Evolutionary conservation across 2,329 filamentous ascomycete genomes (phyloP), one percentile per base, ranked within the genome.

Genomic region (Xylariomycetidae sp.): DNA sequence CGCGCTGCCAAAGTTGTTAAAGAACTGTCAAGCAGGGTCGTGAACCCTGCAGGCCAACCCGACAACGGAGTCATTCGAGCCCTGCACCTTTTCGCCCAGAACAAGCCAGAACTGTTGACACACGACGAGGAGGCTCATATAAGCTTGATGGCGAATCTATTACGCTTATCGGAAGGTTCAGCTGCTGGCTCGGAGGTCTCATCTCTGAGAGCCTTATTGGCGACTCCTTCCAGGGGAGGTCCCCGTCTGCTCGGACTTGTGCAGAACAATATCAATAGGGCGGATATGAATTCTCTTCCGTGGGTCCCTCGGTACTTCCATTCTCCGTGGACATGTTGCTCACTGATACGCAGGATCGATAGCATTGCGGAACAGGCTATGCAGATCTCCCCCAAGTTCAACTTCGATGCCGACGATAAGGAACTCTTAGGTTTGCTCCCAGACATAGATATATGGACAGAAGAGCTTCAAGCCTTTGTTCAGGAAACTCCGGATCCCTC

Each of bases 381-480:
- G 6, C 52, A 59, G 2, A 60, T 60, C 0, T 39, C 48, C 1
- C 49, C 56, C 1, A 45, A 55, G 1, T 40, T 54, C 2, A 57
- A 65, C 39, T 64, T 68, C 9, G 17, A 10, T n/a, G 29, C 37
- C 10, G 19, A 14, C 8, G 29, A 27, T 9, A 25, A 22, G 13
- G 39, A 43, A 6, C 25, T 51, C 3, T 27, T 34, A 18, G 26
- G 31, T 9, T 57, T 90, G 4, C 64, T 92, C 23, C 86, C 87
- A 0, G 71, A 71, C 44, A 60, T 66, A 0, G 61, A 70, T 2
- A 60, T 74, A 8, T 95, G 89, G 88, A 67, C 72, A 46, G 47
- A 66, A 10, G 73, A 83, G 10, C 58, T 95, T 3, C 50, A 55
- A 0, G 62, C 61, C 2, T 70, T 87, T 36, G 58, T 84, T 5